phyloP scores from a whole-genome alignment of 2,329 filamentous ascomycete species.

The Arthrobotrys conoides region DNA sequence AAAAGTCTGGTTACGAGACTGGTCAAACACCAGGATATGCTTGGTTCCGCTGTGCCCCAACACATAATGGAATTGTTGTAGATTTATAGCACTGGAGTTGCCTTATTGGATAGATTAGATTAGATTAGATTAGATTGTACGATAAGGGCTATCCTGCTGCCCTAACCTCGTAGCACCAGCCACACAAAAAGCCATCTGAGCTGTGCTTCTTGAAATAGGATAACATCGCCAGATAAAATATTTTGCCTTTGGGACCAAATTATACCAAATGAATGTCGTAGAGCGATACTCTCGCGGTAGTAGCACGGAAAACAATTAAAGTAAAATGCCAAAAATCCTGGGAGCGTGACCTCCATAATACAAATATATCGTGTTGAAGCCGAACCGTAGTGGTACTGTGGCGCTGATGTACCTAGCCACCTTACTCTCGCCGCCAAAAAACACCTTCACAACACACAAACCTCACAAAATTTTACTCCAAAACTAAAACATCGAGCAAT shows the following conservation, averaged over 20 bases:
- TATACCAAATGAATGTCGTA: too few species aligned
- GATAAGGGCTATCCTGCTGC: constrained; percentile 50
- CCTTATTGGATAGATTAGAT: constrained; percentile 31
- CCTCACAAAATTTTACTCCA: constrained; percentile 41
- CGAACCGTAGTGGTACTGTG: neutral
- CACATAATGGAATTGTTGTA: too few species aligned
- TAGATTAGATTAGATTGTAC: constrained; percentile 20
- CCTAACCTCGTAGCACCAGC: constrained; percentile 28
- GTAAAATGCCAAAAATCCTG: neutral
- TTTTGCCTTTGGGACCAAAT: too few species aligned
- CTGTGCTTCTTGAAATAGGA: too few species aligned
- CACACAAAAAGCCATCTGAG: neutral
- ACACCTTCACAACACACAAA: constrained; percentile 58
- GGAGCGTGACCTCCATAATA: neutral
- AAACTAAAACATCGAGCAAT: constrained; percentile 29
- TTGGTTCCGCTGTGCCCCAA: too few species aligned
- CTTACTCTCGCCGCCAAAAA: constrained; percentile 30
- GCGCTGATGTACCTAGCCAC: constrained; percentile 37
- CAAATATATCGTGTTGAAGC: neutral
- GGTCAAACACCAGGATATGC: too few species aligned
- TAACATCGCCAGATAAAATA: too few species aligned
- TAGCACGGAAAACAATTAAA: neutral
- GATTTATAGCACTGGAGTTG: too few species aligned
- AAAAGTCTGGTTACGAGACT: too few species aligned
- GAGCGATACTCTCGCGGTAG: neutral